Evolutionary conservation across 768 basidiomycete species (phyloP), one percentile per base, ranked within the genome.

Genomic region (Phaeotremella skinneri): DNA sequence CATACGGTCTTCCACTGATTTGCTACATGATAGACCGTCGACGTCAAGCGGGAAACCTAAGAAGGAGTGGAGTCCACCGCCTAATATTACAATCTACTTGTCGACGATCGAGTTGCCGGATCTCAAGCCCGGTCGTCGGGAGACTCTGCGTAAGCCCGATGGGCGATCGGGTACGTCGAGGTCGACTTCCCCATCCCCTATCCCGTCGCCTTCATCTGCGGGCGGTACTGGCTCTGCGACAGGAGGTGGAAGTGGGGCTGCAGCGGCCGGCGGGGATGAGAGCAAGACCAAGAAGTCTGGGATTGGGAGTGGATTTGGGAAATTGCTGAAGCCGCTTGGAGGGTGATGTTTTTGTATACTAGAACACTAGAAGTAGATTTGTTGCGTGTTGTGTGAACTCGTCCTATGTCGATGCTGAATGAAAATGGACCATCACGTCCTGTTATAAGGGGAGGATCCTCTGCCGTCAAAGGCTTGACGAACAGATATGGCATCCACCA

Each of bases 41-140:
- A 23, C 55, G 31, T 14, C 17, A 21, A 17, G 7, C 7, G 27
- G 11, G 20, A 52, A 52, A 37, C 11, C 51, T 4, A 42, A 17
- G 16, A 55, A 52, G 31, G 32, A 26, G 23, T 75, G 70, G 63
- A 54, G 55, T 16, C 65, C 73, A 0, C 67, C 71, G 1, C 69
- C 62, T 3, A 74, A 69, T 25, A 72, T 77, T 20, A 55, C 69
- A 17, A 71, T 77, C 27, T 77, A 71, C 39, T 59, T 75, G 1
- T 75, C 74, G 13, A 74, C 70, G 14, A 75, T 77, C 47, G 72
- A 77, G 30, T 48, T 77, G 27, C 74, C 76, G 5, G 76, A 77
- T 47, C 61, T 77, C 2, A 62, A 64, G 27, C 72, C 76, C 2
- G 41, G 41, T 41, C 13, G 47, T 32, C 43, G 39, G 25, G 45